Evolutionary conservation across 768 basidiomycete species (phyloP).

Genomic region (Leccinum rimulosum): DNA sequence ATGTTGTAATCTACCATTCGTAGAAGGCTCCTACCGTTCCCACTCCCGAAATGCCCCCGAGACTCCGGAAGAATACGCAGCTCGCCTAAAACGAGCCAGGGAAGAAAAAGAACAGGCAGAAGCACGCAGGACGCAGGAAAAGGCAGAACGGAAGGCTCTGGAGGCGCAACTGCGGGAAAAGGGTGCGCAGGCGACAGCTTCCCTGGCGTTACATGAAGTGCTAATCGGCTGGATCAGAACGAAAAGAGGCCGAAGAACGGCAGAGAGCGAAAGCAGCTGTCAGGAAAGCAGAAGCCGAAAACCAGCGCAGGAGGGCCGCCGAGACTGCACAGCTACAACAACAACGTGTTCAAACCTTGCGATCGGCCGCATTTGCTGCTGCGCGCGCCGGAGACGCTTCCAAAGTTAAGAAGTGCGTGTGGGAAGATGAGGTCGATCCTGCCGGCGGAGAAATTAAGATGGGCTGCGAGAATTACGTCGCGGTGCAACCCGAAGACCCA

Average conservation of each 20-base stretch:
- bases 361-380: constrained; percentile 64
- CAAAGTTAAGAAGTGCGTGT: constrained; percentile 61
- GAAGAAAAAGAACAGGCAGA: constrained; percentile 57
- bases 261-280: constrained; percentile 52
- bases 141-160: constrained; percentile 45
- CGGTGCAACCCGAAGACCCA: constrained; percentile 47
- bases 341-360: constrained; percentile 50
- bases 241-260: constrained; percentile 52
- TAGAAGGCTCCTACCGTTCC: constrained; percentile 22
- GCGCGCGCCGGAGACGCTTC: constrained; percentile 53
- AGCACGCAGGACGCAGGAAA: constrained; percentile 45
- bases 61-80: constrained; percentile 50
- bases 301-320: constrained; percentile 45
- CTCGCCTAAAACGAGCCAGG: constrained; percentile 45
- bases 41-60: constrained; percentile 33
- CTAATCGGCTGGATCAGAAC: constrained; percentile 35
- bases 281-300: constrained; percentile 56
- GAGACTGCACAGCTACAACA: constrained; percentile 45
- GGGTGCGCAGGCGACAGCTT: constrained; percentile 35
- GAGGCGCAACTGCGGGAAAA: constrained; percentile 47
- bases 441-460: constrained; percentile 65
- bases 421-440: constrained; percentile 69
- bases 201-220: constrained; percentile 4
- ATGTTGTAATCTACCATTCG: constrained; percentile 3
- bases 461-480: constrained; percentile 53